Evolutionary conservation across 2,329 filamentous ascomycete species (phyloP), one percentile per base, ranked within the genome.

Genomic region (Geosmithia flava): DNA sequence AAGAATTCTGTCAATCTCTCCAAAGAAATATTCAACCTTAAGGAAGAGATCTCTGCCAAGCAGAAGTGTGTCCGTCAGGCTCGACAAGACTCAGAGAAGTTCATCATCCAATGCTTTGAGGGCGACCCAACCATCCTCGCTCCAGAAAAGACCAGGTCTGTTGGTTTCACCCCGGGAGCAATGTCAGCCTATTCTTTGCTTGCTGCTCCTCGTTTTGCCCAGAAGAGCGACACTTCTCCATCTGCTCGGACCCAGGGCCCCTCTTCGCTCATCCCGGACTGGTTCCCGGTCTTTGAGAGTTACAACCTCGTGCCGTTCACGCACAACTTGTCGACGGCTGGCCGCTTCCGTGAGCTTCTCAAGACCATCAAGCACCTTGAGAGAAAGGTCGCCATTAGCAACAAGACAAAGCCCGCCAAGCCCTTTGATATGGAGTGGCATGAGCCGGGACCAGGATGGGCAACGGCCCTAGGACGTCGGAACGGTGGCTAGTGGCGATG

Each of bases 401-500:
- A 16, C 11, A 11, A 6, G 11, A 7, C 27, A 2, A 19, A 46
- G 17, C 11, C 27, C 5, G 23, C 11, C 27, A 37, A 46, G 15
- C 13, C 43, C 23, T 46, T 20, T 11, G 23, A 29, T 39, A 47
- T 42, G 46, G 29, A 42, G 20, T 47, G 46, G 46, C 46, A 47
- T 39, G 11, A 27, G 19, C 46, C 46, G 20, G 19, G 11, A 2
- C 20, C 37, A 3, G 16, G n/a, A 15, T 47, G 46, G 46, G 20
- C 16, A 7, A 20, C 20, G 7, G 16, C 20, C 16, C 29, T 13
- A 10, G 11, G 27, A 17, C 46, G 23, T 5, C 41, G 27, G 15
- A 27, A 29, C 17, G 46, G 46, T n/a, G 46, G 46, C 37, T 47
- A 47, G 46, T 47, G 46, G 46, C 37, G n/a, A 29, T 47, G 46